Percentiles rank a stretch among this genome's conserved stretches.
These are phyloP conservation scores for Rhodamnia argentea DNA, from an alignment of 345 rosid genomes.

Conservation along the genomic window DNA sequence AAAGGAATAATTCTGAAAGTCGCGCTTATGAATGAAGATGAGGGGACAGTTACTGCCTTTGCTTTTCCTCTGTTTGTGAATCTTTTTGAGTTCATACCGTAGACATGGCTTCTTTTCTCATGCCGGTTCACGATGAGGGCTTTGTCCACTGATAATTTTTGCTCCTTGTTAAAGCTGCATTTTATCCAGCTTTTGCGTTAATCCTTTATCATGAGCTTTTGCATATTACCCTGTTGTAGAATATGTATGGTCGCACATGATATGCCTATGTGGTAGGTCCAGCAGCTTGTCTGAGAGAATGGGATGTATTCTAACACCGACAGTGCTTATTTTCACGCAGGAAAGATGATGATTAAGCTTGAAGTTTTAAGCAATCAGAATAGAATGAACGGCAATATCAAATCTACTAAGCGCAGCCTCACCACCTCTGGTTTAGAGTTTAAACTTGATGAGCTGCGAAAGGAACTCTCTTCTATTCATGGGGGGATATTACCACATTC, in stretches of 20 bases:
- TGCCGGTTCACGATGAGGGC: not conserved
- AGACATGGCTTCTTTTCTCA: not conserved
- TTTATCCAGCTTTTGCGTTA: not conserved
- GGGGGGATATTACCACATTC: conserved; percentile 89
- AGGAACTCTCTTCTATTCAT: conserved; percentile 50
- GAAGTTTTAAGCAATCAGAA: conserved; percentile 45
- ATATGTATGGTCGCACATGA: not conserved
- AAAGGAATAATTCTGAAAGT: not conserved
- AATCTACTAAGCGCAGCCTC: conserved; percentile 30
- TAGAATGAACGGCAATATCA: conserved; percentile 12
- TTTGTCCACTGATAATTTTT: not conserved
- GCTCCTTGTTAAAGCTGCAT: not conserved
- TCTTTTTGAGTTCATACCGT: not conserved
- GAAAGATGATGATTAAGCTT: conserved; percentile 51
- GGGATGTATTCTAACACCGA: not conserved
- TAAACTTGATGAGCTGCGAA: conserved; percentile 72
- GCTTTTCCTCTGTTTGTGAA: not conserved
- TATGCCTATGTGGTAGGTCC: not conserved
- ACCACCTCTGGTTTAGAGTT: conserved; percentile 42
- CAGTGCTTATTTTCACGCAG: conserved; percentile 6
- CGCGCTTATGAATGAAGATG: not conserved
- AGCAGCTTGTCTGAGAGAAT: not conserved
- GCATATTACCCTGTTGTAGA: not conserved
- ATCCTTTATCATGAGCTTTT: not conserved
- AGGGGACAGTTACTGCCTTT: not conserved